Evolutionary conservation across 345 rosid genomes (phyloP).

Genomic region (Pistacia vera): DNA sequence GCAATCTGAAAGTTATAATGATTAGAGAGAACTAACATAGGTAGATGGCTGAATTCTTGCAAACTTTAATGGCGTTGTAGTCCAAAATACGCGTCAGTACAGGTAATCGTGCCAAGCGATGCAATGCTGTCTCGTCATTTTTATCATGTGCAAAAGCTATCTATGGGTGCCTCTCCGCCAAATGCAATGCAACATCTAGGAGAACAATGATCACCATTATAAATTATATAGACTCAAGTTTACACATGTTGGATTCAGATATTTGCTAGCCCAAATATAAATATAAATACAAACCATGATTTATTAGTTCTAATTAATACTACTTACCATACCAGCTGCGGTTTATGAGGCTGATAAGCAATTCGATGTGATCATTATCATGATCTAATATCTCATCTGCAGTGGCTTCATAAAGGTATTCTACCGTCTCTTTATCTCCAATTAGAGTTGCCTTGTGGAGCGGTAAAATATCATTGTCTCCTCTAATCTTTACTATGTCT

Average conservation of each 20-base stretch:
- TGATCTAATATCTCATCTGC: background rate
- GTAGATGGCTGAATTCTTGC: background rate
- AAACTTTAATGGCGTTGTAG: background rate
- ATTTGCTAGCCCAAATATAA: too few relatives aligned
- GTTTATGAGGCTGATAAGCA: background rate
- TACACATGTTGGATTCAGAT: too few relatives aligned
- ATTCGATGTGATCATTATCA: background rate
- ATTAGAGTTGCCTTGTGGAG: constrained; percentile 17
- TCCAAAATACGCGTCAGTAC: too few relatives aligned
- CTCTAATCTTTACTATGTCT: background rate
- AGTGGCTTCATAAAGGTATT: constrained; percentile 4
- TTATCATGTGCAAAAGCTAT: background rate
- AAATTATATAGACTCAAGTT: too few relatives aligned
- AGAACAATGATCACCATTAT: background rate
- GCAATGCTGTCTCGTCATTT: constrained; percentile 19
- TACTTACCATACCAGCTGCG: too few relatives aligned
- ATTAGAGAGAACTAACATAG: background rate
- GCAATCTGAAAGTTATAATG: too few relatives aligned
- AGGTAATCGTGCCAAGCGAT: constrained; percentile 21
- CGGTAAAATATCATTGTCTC: background rate
- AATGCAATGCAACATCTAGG: constrained; percentile 12
- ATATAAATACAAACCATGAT: background rate
- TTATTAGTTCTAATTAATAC: too few relatives aligned
- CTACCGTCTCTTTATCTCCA: constrained; percentile 19
- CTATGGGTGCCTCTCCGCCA: background rate